These are phyloP conservation scores for Lichtheimia hyalospora DNA, from an alignment of 371 early-diverging fungal genomes.

Conservation along the genomic window DNA sequence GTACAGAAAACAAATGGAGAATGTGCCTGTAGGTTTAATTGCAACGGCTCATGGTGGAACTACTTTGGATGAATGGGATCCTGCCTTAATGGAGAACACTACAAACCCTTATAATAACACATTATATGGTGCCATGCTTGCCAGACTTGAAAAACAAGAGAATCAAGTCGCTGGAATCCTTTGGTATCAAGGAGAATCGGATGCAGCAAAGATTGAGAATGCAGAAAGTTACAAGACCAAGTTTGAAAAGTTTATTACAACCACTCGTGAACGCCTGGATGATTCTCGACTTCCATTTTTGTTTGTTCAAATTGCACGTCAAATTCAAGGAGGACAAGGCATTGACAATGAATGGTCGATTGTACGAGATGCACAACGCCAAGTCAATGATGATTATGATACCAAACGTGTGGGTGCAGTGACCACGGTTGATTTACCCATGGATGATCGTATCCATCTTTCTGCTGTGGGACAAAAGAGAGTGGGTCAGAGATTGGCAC, in stretches of 20 bases:
- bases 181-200: conserved; percentile 52
- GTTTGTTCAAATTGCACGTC: conserved; percentile 32
- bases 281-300: conserved; percentile 17
- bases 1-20: conserved; percentile 11
- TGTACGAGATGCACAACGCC: conserved; percentile 27
- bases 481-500: conserved; percentile 32
- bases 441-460: conserved; percentile 43
- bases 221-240: not conserved
- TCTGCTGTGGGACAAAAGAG: conserved; percentile 21
- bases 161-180: conserved; percentile 32
- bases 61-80: conserved; percentile 28
- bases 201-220: conserved; percentile 4
- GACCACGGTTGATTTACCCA: conserved; percentile 19
- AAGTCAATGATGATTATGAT: not conserved
- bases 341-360: conserved; percentile 16
- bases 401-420: conserved; percentile 1
- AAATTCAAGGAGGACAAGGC: conserved; percentile 3
- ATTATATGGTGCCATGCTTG: conserved; percentile 43
- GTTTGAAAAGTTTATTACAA: not conserved
- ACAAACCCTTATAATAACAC: conserved; percentile 15
- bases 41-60: conserved; percentile 43
- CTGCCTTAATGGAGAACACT: not conserved
- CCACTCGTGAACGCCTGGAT: not conserved
- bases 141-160: conserved; percentile 15
- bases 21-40: conserved; percentile 39